phyloP scores from a whole-genome alignment of 1,139 yeast species.

The Trichomonascaceae sp. region DNA sequence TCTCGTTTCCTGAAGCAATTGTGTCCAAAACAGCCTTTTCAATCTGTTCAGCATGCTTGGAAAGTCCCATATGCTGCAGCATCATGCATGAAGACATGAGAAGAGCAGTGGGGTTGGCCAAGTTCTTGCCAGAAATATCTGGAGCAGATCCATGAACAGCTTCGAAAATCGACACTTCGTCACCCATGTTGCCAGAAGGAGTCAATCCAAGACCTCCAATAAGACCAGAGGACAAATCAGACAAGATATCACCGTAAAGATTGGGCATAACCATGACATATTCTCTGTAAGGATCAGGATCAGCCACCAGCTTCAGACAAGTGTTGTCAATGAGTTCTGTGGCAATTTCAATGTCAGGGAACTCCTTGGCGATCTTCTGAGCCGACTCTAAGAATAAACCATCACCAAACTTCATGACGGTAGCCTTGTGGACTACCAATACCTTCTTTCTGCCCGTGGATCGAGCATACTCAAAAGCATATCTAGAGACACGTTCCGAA shows the following conservation, averaged over 20 bases:
- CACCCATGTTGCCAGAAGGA: constrained; percentile 99
- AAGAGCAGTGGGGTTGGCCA: constrained; percentile 98
- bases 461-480: constrained; percentile 94
- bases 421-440: constrained; percentile 94
- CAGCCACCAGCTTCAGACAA: constrained; percentile 80
- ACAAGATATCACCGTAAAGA: constrained; percentile 95
- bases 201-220: constrained; percentile 98
- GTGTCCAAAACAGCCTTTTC: constrained; percentile 87
- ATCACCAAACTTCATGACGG: constrained; percentile 96
- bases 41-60: constrained; percentile 71
- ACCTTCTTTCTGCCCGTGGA: constrained; percentile 85
- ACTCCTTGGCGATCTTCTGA: constrained; percentile 80
- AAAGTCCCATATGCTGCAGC: constrained; percentile 96
- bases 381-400: constrained; percentile 94
- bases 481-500: constrained; percentile 91
- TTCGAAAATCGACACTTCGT: constrained; percentile 93
- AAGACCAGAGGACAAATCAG: constrained; percentile 93
- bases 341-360: constrained; percentile 79
- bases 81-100: constrained; percentile 95
- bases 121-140: constrained; percentile 95
- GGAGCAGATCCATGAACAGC: constrained; percentile 99
- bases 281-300: constrained; percentile 75
- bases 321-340: constrained; percentile 94
- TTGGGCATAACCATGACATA: constrained; percentile 99
- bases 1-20: constrained; percentile 89